Evolutionary conservation across 2,329 filamentous ascomycete species (phyloP).

Genomic region (Neofusicoccum ribis): DNA sequence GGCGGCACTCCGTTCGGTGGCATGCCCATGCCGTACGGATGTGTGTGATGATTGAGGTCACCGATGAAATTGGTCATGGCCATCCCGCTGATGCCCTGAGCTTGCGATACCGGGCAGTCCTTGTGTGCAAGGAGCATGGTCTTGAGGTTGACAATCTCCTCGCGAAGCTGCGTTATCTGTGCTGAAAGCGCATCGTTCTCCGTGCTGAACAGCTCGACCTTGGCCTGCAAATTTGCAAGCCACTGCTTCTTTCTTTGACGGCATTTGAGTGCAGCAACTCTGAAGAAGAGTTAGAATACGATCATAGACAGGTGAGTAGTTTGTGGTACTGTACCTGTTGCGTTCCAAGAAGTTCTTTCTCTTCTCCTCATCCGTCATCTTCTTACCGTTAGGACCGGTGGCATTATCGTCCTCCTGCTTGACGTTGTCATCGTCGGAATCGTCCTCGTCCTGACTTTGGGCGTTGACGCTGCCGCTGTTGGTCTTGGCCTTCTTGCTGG

Average conservation of each 20-base stretch:
- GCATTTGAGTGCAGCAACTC: constrained; percentile 94
- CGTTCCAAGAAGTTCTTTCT: constrained; percentile 95
- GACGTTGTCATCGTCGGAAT: constrained; percentile 44
- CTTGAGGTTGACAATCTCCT: constrained; percentile 94
- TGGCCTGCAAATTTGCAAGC: constrained; percentile 90
- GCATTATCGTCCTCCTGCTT: constrained; percentile 34
- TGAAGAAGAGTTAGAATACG: constrained; percentile 44
- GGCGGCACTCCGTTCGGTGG: constrained; percentile 41
- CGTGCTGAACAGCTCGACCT: constrained; percentile 87
- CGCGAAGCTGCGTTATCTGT: constrained; percentile 80
- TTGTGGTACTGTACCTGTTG: constrained; percentile 69
- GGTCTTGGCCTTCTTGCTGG: constrained; percentile 71
- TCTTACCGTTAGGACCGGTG: constrained; percentile 54
- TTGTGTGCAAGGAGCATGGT: constrained; percentile 91
- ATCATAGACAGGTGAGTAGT: not conserved
- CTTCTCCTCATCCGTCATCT: constrained; percentile 99
- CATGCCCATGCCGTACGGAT: constrained; percentile 50
- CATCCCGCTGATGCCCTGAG: constrained; percentile 67
- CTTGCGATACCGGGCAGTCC: constrained; percentile 89
- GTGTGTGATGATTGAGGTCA: constrained; percentile 44
- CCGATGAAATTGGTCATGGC: constrained; percentile 53
- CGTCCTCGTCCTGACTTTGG: constrained; percentile 47
- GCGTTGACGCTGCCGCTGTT: constrained; percentile 50
- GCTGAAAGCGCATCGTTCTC: constrained; percentile 87
- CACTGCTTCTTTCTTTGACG: constrained; percentile 98